These are phyloP conservation scores for Sugiyamaella novakii DNA, from an alignment of 1,139 yeast species.

Conservation along the genomic window DNA sequence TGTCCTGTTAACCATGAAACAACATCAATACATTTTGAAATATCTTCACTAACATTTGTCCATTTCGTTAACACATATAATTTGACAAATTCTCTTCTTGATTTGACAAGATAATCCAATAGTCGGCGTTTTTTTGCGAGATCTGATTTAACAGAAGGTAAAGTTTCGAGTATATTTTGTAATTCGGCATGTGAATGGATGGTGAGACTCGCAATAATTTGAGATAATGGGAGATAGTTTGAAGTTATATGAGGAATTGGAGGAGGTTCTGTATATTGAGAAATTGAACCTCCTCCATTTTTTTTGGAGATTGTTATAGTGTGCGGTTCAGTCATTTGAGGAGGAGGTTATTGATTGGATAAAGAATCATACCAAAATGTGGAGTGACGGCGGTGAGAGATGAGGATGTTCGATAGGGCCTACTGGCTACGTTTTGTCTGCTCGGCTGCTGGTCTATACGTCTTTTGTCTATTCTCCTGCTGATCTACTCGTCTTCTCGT, in stretches of 20 bases:
- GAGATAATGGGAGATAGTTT: constrained; percentile 66
- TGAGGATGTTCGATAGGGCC: no score
- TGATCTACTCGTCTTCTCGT: no score
- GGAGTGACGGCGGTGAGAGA: no score
- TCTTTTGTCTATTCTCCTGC: no score
- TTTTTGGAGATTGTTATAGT: constrained; percentile 5
- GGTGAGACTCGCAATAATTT: constrained; percentile 60
- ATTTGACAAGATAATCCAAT: constrained; percentile 63
- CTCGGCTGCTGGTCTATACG: no score
- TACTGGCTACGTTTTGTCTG: no score
- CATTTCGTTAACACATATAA: constrained; percentile 84
- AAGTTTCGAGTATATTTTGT: constrained; percentile 60
- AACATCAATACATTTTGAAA: constrained; percentile 75
- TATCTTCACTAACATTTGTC: constrained; percentile 72
- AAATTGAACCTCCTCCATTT: constrained; percentile 4
- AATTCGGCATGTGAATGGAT: constrained; percentile 68
- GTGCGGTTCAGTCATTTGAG: constrained; percentile 10
- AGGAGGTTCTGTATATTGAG: constrained; percentile 16
- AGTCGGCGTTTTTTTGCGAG: constrained; percentile 65
- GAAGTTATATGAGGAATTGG: constrained; percentile 72
- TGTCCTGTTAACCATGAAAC: constrained; percentile 88
- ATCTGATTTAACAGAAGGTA: constrained; percentile 59
- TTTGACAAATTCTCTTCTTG: constrained; percentile 81
- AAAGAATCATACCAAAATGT: no score
- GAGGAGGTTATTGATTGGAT: no score